Base-by-base conservation (phyloP, 495 filamentous ascomycete species). In the Acidiella bohemica region DNA sequence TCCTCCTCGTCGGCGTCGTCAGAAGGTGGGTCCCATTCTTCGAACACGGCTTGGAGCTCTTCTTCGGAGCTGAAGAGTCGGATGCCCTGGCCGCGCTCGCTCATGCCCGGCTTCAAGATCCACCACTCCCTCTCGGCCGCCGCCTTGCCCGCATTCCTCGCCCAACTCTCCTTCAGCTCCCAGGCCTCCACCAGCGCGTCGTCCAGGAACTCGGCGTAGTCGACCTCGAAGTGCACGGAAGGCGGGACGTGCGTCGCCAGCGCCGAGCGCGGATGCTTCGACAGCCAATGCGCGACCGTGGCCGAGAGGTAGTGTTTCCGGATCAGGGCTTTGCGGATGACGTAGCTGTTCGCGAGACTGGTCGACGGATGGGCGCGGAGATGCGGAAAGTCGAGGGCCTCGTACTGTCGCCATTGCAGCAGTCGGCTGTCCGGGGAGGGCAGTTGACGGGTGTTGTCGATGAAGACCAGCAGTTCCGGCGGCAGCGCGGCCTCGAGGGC, bases 91-190 rank as follows among this genome's bases (percentile, higher is more conserved):
- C 88, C 90, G 4, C 87, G 73, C 54, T 96, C 90, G 59, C 84
- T 93, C 90, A 97, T 96, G 1, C 87, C 75, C 0, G 90, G 90
- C 56, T 97, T 97, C 28, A 96, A 60, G 46, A 96, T 94, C 90
- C 90, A 97, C 88, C 88, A 97, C 60, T 92, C 81, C 35, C 67
- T 68, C 50, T 81, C 2, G 59, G 53, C 3, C 55, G 45, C 4
- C 46, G 36, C 17, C 53, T 58, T 24, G 34, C 30, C 30, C 14
- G 16, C 33, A 51, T 93, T 93, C 32, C 61, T 70, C 26, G 68
- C 69, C 42, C 92, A 64, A 33, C 78, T 82, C 12, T 80, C 87
- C 14, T 74, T 68, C 17, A 97, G 61, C 52, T 95, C 90, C 42
- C 73, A 97, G 1, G 83, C 81, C 50, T 97, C 90, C 0, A 82